Base-by-base conservation (phyloP, 305 asterid genomes). In the Fraxinus albicans region DNA sequence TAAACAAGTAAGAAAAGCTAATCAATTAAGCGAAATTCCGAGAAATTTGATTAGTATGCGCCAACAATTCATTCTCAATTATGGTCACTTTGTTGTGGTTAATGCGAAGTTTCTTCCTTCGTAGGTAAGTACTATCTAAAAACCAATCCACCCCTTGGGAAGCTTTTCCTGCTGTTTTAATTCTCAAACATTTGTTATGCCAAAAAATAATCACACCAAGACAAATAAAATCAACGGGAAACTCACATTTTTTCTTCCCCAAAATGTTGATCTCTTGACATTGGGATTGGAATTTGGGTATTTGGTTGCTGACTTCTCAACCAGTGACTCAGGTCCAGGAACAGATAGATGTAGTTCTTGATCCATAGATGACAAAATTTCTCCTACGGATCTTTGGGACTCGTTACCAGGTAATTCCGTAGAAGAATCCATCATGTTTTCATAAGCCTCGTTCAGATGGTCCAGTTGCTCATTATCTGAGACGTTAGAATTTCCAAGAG, bases 201-300 rank as follows among this genome's bases (percentile, higher is more conserved):
- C 79, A 38, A 58, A 73, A 73, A 25, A 60, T 21, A 75, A 85
- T 55, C 82, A 25, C 73, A 63, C 79, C 44, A 77, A 15, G 73
- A n/a, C 69, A 25, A 25, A 38, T 47, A 83, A 75, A 58, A 53
- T 72, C 60, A 63, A 23, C 23, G 47, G 80, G 80, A 79, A 83
- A 87, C 99, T 93, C 87, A 96, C 99, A 85, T 79, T 94, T 89
- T 89, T 93, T 88, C 94, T 88, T 81, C 97, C 97, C 98, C 99
- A 96, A 85, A 96, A 92, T 72, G 92, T 88, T 63, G 99, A 90
- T 87, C 93, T 93, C 90, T 92, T 93, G 87, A 84, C 85, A 86
- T 84, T 92, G 86, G 67, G 84, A 87, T 86, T 90, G 60, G 97
- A 84, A 84, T 85, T 80, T 72, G 94, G 75, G 72, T 86, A 88